Evolutionary conservation across 2,329 filamentous ascomycete species (phyloP).

Genomic region (Atkinsonella texensis): DNA sequence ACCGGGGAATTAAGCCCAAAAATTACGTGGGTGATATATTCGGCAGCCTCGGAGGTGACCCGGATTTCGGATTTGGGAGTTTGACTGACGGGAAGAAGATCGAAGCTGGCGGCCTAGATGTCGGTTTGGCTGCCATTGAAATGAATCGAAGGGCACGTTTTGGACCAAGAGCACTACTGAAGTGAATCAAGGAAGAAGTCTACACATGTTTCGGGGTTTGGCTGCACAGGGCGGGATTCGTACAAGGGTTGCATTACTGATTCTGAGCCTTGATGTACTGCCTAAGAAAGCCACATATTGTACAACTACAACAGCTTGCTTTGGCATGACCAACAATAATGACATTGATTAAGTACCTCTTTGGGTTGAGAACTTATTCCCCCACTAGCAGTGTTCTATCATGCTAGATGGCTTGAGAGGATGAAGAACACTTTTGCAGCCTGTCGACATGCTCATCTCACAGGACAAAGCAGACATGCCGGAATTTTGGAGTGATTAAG

Average conservation of each 20-base stretch:
- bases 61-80: conserved; percentile 51
- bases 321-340: no score
- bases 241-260: no score
- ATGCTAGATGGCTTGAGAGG: no score
- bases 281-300: no score
- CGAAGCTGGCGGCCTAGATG: conserved; percentile 10
- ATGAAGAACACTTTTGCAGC: not conserved
- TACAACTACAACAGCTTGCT: no score
- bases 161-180: conserved; percentile 13
- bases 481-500: no score
- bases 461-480: not conserved
- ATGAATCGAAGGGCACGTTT: conserved; percentile 17
- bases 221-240: no score
- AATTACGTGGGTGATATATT: conserved; percentile 66
- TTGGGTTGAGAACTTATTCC: no score
- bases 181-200: conserved; percentile 5
- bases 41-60: conserved; percentile 51
- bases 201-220: no score
- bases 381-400: no score
- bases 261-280: no score
- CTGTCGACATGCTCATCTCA: not conserved
- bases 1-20: conserved; percentile 39
- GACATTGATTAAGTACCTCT: no score
- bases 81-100: conserved; percentile 25
- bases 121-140: conserved; percentile 15